Evolutionary conservation across 768 basidiomycete genomes (phyloP).

Genomic region (Xerocomellus dryophilus): DNA sequence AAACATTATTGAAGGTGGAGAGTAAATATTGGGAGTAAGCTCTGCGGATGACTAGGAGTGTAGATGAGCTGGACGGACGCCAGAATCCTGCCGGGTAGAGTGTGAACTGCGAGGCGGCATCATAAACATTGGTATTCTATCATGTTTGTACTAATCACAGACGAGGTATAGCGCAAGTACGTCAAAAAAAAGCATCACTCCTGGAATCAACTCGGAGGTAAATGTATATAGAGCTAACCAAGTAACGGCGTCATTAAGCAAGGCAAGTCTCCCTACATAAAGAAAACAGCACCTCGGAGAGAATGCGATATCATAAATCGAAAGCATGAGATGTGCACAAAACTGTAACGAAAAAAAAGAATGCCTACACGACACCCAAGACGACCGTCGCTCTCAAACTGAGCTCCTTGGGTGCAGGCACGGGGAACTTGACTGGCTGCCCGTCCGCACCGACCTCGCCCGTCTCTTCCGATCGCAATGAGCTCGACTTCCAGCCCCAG

Average conservation of each 20-base stretch:
- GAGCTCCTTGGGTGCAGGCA: constrained; percentile 39
- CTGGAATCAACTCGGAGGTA: no score
- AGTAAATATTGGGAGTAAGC: no score
- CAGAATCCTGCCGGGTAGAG: no score
- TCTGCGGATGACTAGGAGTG: no score
- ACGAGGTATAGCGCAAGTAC: no score
- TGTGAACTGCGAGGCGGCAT: no score
- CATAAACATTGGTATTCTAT: no score
- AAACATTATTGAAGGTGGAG: no score
- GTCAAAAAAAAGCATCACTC: no score
- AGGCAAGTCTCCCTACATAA: background rate
- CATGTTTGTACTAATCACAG: no score
- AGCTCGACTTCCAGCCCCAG: constrained; percentile 88
- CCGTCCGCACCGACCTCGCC: constrained; percentile 37
- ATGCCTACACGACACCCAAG: constrained; percentile 70
- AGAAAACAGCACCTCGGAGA: background rate
- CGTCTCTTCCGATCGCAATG: constrained; percentile 50
- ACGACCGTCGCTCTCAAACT: constrained; percentile 80
- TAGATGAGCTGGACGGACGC: no score
- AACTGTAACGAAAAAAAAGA: background rate
- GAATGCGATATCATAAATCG: background rate
- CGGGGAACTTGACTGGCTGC: constrained; percentile 29
- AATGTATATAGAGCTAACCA: background rate
- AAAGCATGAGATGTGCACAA: constrained; percentile 3
- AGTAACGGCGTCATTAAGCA: background rate